Evolutionary conservation across 495 filamentous ascomycete species (phyloP).

Genomic region (Beverwykella pulmonaria): DNA sequence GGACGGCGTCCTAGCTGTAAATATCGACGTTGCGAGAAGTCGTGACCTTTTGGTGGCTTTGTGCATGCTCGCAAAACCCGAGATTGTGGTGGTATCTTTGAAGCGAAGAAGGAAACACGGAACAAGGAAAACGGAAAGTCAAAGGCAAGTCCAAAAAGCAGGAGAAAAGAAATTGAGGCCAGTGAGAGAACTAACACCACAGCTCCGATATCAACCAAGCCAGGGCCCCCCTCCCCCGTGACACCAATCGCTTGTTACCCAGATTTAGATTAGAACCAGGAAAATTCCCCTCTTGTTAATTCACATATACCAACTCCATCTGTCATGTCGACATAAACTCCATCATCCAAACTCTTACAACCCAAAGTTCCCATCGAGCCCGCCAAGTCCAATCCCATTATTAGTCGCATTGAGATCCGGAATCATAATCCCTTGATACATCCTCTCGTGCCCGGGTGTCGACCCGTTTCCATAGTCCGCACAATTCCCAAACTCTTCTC

Average conservation of each 20-base stretch:
- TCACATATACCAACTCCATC: not conserved
- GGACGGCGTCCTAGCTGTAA: too few relatives aligned
- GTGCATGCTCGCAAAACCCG: slow-evolving; percentile 5
- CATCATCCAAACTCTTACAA: slow-evolving; percentile 38
- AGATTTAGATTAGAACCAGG: too few relatives aligned
- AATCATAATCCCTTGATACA: slow-evolving; percentile 56
- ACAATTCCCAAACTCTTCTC: slow-evolving; percentile 41
- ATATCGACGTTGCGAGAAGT: too few relatives aligned
- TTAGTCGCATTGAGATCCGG: slow-evolving; percentile 47
- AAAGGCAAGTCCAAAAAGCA: not conserved
- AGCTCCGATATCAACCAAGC: too few relatives aligned
- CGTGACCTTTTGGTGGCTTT: too few relatives aligned
- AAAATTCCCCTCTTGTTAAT: not conserved
- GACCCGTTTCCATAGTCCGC: slow-evolving; percentile 17
- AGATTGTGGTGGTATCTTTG: slow-evolving; percentile 25
- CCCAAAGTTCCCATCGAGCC: slow-evolving; percentile 50
- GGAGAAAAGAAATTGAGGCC: not conserved
- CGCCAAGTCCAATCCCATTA: slow-evolving; percentile 49
- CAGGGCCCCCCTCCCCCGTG: slow-evolving; percentile 8
- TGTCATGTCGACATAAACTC: slow-evolving; percentile 3
- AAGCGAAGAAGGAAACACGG: slow-evolving; percentile 9
- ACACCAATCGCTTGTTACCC: not conserved
- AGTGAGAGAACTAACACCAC: not conserved
- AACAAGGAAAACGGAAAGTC: too few relatives aligned
- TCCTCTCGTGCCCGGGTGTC: slow-evolving; percentile 38